phyloP scores from a whole-genome alignment of 1,284 basidiomycete species.

The Pyrrhoderma noxium region DNA sequence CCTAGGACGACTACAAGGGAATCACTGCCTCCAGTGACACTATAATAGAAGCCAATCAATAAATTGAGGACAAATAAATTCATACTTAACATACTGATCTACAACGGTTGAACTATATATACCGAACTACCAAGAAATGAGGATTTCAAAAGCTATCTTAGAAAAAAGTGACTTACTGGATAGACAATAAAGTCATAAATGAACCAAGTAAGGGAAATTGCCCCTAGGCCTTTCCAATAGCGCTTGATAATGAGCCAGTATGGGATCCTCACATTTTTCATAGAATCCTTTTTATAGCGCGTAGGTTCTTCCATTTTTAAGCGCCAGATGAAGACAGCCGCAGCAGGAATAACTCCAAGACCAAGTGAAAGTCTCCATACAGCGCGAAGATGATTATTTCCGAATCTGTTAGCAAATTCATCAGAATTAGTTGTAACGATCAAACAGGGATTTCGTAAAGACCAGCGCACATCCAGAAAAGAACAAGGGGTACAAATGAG shows the following conservation, averaged over 20 bases:
- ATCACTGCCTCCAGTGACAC: constrained; percentile 48
- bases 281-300: constrained; percentile 64
- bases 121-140: constrained; percentile 49
- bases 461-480: constrained; percentile 74
- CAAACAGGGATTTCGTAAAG: neutral
- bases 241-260: constrained; percentile 75
- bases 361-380: constrained; percentile 88
- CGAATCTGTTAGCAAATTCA: constrained; percentile 44
- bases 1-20: constrained; percentile 59
- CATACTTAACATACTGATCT: constrained; percentile 37
- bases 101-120: constrained; percentile 81
- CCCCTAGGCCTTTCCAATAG: constrained; percentile 67
- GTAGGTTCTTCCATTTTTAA: constrained; percentile 76
- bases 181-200: constrained; percentile 78
- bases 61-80: neutral
- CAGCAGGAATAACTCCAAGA: constrained; percentile 79
- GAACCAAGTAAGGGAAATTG: constrained; percentile 76
- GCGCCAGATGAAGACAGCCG: constrained; percentile 82
- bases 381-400: constrained; percentile 70
- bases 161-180: constrained; percentile 25
- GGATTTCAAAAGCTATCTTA: neutral
- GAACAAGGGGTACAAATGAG: constrained; percentile 77
- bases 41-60: constrained; percentile 22
- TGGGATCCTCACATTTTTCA: constrained; percentile 66
- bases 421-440: neutral